These are phyloP conservation scores for Waltiozyma solani DNA, from an alignment of 1,139 yeast genomes.

Conservation along the genomic window DNA sequence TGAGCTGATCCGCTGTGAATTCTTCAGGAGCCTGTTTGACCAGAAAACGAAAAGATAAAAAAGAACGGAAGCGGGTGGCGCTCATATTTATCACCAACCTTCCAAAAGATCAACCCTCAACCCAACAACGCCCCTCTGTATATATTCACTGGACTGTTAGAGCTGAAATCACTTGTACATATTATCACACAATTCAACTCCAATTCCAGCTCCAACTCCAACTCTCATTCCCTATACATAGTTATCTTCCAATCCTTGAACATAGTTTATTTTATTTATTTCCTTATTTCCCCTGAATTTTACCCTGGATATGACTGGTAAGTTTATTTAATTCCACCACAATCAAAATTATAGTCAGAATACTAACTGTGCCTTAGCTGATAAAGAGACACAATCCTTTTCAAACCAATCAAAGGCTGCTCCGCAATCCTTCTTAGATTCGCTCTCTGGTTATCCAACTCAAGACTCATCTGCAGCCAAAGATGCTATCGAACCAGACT, in stretches of 20 bases:
- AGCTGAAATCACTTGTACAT: not conserved
- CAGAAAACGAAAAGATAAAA: too few species aligned
- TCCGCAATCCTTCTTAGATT: slow-evolving; percentile 4
- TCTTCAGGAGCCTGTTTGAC: too few species aligned
- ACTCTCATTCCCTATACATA: not conserved
- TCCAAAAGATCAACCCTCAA: too few species aligned
- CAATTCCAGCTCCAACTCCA: too few species aligned
- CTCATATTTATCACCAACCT: too few species aligned
- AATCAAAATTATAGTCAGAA: too few species aligned
- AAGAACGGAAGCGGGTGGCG: too few species aligned
- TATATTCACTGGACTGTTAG: not conserved
- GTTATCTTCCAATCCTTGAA: not conserved
- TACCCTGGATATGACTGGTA: not conserved
- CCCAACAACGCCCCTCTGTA: not conserved
- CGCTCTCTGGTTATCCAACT: not conserved
- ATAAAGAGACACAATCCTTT: not conserved
- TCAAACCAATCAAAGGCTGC: not conserved
- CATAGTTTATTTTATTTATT: not conserved
- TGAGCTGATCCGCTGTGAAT: too few species aligned
- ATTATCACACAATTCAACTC: not conserved
- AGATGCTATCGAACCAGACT: slow-evolving; percentile 25
- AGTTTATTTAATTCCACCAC: not conserved
- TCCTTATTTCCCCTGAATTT: too few species aligned
- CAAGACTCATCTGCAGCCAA: slow-evolving; percentile 3
- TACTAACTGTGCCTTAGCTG: not conserved